Conservation (phyloP, 1,284 basidiomycete genomes). For the Fistulinella cinereoalba region DNA sequence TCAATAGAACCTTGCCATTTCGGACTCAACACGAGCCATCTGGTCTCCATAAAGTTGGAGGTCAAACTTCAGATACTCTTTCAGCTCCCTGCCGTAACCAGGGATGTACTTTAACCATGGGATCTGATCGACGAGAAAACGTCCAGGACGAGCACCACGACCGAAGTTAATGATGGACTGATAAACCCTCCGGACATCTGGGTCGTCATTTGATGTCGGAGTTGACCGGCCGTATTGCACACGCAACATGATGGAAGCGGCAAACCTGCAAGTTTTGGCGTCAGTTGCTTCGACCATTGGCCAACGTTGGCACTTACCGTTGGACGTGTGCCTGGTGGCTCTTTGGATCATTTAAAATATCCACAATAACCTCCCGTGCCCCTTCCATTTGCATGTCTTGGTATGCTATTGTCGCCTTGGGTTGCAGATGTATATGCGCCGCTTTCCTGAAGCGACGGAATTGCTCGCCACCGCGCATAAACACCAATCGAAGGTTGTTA, state of each 20-base stretch:
- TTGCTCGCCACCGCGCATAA: slow-evolving; percentile 24
- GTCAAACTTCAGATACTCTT: slow-evolving; percentile 53
- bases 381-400: slow-evolving; percentile 34
- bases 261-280: slow-evolving; percentile 44
- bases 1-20: slow-evolving; percentile 38
- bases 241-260: slow-evolving; percentile 61
- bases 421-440: slow-evolving; percentile 39
- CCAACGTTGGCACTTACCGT: slow-evolving; percentile 19
- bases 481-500: slow-evolving; percentile 19
- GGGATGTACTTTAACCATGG: slow-evolving; percentile 49
- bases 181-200: slow-evolving; percentile 53
- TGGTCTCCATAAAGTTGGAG: slow-evolving; percentile 50
- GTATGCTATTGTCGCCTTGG: slow-evolving; percentile 32
- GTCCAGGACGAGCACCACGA: slow-evolving; percentile 50
- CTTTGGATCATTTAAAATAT: slow-evolving; percentile 38
- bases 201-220: slow-evolving; percentile 51
- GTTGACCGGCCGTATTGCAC: slow-evolving; percentile 61
- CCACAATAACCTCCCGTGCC: slow-evolving; percentile 38
- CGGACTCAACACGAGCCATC: slow-evolving; percentile 42
- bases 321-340: slow-evolving; percentile 34
- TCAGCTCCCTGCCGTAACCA: slow-evolving; percentile 12
- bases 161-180: slow-evolving; percentile 48
- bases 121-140: slow-evolving; percentile 57
- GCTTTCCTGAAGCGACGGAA: slow-evolving; percentile 34
- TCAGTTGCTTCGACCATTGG: not conserved